phyloP scores from a whole-genome alignment of 2,329 filamentous ascomycete genomes.

The Stachybotrys elegans region DNA sequence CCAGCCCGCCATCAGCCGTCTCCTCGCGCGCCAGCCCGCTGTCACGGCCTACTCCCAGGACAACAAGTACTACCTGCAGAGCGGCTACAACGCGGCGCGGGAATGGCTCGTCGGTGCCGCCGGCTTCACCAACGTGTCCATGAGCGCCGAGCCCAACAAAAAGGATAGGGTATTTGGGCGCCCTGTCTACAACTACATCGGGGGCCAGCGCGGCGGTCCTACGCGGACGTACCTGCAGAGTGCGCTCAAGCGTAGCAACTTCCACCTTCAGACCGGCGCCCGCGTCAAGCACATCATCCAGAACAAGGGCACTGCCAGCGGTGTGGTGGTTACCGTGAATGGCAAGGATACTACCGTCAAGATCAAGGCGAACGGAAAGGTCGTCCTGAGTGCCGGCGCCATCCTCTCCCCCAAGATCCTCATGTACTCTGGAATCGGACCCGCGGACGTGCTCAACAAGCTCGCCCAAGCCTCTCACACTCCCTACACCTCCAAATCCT shows the following conservation, averaged over 20 bases:
- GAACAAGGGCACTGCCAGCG: constrained; percentile 30
- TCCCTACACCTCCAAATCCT: constrained; percentile 25
- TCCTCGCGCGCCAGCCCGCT: constrained; percentile 37
- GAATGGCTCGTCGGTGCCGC: constrained; percentile 45
- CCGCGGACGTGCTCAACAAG: constrained; percentile 24
- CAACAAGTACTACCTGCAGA: constrained; percentile 39
- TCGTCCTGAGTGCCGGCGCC: constrained; percentile 35
- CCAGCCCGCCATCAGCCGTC: constrained; percentile 35
- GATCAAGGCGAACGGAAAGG: constrained; percentile 14
- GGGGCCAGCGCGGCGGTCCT: constrained; percentile 45
- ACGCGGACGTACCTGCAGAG: constrained; percentile 43
- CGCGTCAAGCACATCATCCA: constrained; percentile 40
- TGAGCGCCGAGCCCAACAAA: constrained; percentile 38
- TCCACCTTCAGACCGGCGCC: constrained; percentile 37
- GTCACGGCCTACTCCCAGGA: constrained; percentile 39
- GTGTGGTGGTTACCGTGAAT: constrained; percentile 31
- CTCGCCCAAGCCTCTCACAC: constrained; percentile 14
- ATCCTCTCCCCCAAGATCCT: constrained; percentile 35
- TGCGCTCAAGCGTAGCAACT: constrained; percentile 34
- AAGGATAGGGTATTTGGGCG: constrained; percentile 45
- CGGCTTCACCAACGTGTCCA: constrained; percentile 39
- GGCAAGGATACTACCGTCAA: constrained; percentile 25
- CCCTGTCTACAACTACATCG: constrained; percentile 41
- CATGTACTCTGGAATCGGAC: constrained; percentile 40
- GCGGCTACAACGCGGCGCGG: constrained; percentile 39